phyloP scores from a whole-genome alignment of 352 stramenopile species.

The Globisporangium splendens region DNA sequence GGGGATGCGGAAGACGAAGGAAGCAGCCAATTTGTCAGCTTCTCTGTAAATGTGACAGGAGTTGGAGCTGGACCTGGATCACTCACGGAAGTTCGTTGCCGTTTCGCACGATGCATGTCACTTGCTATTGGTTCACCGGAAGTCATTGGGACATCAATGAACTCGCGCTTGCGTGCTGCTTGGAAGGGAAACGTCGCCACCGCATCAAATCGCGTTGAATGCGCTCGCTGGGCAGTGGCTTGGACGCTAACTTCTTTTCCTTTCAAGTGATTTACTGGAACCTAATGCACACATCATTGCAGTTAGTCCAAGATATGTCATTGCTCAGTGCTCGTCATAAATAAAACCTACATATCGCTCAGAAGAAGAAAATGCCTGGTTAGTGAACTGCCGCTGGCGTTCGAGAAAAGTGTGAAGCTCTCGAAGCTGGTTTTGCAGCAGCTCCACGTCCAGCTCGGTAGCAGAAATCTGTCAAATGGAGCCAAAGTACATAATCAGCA shows the following conservation, averaged over 20 bases:
- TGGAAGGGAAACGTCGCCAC: constrained; percentile 32
- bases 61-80: constrained; percentile 22
- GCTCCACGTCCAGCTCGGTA: constrained; percentile 44
- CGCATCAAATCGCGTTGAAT: constrained; percentile 34
- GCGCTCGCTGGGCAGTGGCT: constrained; percentile 13
- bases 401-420: constrained; percentile 55
- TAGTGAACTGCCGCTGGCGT: constrained; percentile 33
- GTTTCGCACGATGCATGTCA: constrained; percentile 30
- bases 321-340: neutral
- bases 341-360: constrained; percentile 5
- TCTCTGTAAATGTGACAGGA: constrained; percentile 42
- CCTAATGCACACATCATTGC: neutral
- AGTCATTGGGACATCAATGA: constrained; percentile 22
- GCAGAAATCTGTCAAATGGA: constrained; percentile 33
- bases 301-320: neutral
- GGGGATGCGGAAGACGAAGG: constrained; percentile 14
- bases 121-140: constrained; percentile 7
- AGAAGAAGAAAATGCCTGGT: constrained; percentile 9
- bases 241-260: constrained; percentile 37
- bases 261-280: constrained; percentile 28
- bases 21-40: constrained; percentile 59
- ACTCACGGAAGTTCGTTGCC: constrained; percentile 32
- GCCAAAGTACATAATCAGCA: too few species aligned
- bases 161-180: constrained; percentile 31
- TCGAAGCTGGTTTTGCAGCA: constrained; percentile 59